Base-by-base conservation (phyloP, 2,329 filamentous ascomycete genomes). In the Aspergillus sp. region DNA sequence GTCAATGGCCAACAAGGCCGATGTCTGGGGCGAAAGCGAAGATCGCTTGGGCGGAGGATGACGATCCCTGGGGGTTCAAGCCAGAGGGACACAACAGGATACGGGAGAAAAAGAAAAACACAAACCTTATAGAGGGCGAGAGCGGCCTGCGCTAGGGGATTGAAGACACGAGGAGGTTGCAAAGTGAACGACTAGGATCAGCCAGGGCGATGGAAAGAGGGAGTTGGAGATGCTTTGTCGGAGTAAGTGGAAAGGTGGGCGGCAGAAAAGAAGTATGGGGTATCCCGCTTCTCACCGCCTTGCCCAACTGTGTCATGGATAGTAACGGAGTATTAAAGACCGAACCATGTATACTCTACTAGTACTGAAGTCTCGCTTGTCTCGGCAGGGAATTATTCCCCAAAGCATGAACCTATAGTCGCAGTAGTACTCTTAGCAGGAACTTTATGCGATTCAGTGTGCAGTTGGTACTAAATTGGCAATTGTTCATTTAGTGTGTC, bases 21-120 rank as follows among this genome's bases (percentile, higher is more conserved):
- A 59, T 57, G 44, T 60, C 52, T 54, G 32, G 59, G 53, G 51
- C 48, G 50, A 47, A 50, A 53, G 58, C 48, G 51, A 62, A 47
- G 53, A 58, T 52, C 38, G 48, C 27, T 30, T 47, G 23, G 52
- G 44, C 36, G 36, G 38, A 30, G 54, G 61, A 51, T 32, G 59
- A 42, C 44, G 49, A 60, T 62, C 57, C 54, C 21, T 27, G 50
- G 49, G 47, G 32, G 25, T 38, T 25, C 30, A 38, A 44, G 36
- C 39, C 27, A 38, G 27, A 17, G 44, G 32, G n/a, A 27, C n/a
- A n/a, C 6, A 32, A n/a, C 21, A 13, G 19, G 25, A 56, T 19
- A 41, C 19, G 25, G 54, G 41, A 36, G 25, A 30, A 51, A 42
- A 23, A 51, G 11, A 8, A 57, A 59, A 60, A 44, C 54, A 62